A percentile compares a stretch with the other conserved stretches of the same genome.
phyloP scores from a whole-genome alignment of 2,329 filamentous ascomycete species.

The Cytospora leucostoma region DNA sequence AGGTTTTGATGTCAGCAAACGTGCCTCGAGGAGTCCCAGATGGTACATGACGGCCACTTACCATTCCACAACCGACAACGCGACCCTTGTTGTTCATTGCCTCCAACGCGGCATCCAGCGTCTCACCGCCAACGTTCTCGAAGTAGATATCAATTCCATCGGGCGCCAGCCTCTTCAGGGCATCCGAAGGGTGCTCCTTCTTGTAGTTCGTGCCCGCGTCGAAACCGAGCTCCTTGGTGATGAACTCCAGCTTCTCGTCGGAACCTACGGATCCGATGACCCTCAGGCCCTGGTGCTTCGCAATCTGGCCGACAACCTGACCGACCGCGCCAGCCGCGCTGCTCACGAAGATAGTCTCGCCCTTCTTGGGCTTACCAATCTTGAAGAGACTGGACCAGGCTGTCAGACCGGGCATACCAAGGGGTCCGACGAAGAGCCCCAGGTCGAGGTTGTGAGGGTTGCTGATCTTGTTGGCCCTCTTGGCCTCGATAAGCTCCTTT shows the following conservation, averaged over 20 bases:
- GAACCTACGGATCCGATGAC: constrained; percentile 81
- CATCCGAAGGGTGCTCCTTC: constrained; percentile 70
- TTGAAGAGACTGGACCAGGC: constrained; percentile 63
- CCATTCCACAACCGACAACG: constrained; percentile 66
- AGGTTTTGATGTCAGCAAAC: constrained; percentile 34
- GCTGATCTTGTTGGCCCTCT: constrained; percentile 56
- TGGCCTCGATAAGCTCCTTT: constrained; percentile 41
- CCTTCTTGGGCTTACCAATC: constrained; percentile 71
- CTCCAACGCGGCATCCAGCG: constrained; percentile 48
- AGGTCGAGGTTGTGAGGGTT: constrained; percentile 70
- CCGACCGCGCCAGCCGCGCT: constrained; percentile 81
- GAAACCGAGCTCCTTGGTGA: constrained; percentile 52
- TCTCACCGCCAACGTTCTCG: constrained; percentile 56
- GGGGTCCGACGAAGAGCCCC: constrained; percentile 69
- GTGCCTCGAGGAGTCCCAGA: background rate
- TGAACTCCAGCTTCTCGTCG: constrained; percentile 76
- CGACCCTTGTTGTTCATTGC: constrained; percentile 63
- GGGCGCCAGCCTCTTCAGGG: constrained; percentile 70
- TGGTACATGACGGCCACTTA: constrained; percentile 34
- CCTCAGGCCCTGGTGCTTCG: constrained; percentile 75
- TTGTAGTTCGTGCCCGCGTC: constrained; percentile 83
- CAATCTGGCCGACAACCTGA: constrained; percentile 79
- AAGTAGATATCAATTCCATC: constrained; percentile 72
- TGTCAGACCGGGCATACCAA: constrained; percentile 54
- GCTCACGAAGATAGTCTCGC: constrained; percentile 80